phyloP scores from a whole-genome alignment of 2,329 filamentous ascomycete genomes.

The Calonectria hawksworthii region DNA sequence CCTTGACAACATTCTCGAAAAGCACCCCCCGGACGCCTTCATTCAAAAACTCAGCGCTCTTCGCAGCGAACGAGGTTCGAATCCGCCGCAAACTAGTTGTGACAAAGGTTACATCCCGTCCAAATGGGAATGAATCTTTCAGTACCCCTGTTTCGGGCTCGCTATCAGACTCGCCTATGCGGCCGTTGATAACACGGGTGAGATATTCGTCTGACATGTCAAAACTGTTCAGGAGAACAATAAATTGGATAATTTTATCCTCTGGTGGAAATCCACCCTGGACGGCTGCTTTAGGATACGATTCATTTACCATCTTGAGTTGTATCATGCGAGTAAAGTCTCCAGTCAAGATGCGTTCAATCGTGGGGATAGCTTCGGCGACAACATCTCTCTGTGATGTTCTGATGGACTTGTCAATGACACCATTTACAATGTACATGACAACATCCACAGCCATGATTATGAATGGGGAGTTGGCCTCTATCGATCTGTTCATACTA shows the following conservation, averaged over 20 bases:
- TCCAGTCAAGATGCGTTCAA: constrained; percentile 84
- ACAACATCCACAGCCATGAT: constrained; percentile 97
- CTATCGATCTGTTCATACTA: constrained; percentile 78
- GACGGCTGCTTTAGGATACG: constrained; percentile 84
- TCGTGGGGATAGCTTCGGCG: constrained; percentile 80
- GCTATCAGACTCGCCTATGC: constrained; percentile 63
- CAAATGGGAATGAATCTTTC: constrained; percentile 82
- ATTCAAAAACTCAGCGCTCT: constrained; percentile 84
- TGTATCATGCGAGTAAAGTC: constrained; percentile 99
- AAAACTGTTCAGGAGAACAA: constrained; percentile 95
- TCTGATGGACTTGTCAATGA: constrained; percentile 87
- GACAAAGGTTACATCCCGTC: constrained; percentile 80
- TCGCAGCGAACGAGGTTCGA: constrained; percentile 79
- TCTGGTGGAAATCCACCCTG: constrained; percentile 89
- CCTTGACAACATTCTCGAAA: constrained; percentile 89
- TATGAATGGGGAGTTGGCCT: constrained; percentile 88
- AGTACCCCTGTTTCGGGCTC: constrained; percentile 61
- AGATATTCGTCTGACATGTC: constrained; percentile 95
- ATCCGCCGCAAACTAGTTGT: constrained; percentile 77
- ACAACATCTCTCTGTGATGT: constrained; percentile 88
- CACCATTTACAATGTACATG: constrained; percentile 98
- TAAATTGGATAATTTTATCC: constrained; percentile 88
- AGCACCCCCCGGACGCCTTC: constrained; percentile 87
- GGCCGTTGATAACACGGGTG: constrained; percentile 82
- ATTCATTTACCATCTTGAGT: constrained; percentile 96